Evolutionary conservation across 768 basidiomycete genomes (phyloP).

Genomic region (Pisolithus albus): DNA sequence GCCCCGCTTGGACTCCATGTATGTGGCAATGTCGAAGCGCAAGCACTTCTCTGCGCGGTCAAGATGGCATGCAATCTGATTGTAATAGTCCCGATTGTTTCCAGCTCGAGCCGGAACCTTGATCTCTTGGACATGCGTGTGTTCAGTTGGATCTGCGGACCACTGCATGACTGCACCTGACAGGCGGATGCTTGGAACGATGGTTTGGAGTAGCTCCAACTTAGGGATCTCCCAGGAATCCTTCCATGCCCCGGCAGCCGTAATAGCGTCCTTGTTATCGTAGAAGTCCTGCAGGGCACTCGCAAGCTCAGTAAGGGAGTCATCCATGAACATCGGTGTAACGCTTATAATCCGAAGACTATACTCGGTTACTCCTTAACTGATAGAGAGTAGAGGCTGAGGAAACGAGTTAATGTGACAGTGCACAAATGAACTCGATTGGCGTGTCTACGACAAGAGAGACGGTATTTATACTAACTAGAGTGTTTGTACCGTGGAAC

Average conservation of each 20-base stretch:
- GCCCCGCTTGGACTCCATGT: background rate
- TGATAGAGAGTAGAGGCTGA: no score
- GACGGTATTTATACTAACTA: no score
- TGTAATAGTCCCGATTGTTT: conserved; percentile 2
- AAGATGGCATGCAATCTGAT: background rate
- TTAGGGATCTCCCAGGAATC: conserved; percentile 5
- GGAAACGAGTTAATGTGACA: no score
- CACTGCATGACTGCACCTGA: conserved; percentile 4
- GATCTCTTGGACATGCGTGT: background rate
- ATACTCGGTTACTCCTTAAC: no score
- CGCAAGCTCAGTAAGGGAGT: conserved; percentile 10
- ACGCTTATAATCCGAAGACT: no score
- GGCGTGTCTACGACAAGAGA: no score
- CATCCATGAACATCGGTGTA: conserved; percentile 20
- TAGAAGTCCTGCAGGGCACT: conserved; percentile 27
- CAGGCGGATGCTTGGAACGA: background rate
- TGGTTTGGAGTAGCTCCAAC: conserved; percentile 5
- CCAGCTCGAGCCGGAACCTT: conserved; percentile 1
- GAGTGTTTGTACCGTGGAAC: no score
- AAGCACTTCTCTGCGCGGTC: background rate
- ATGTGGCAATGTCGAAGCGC: background rate
- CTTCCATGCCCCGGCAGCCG: conserved; percentile 18
- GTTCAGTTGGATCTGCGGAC: conserved; percentile 5
- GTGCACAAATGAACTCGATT: no score
- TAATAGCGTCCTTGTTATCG: conserved; percentile 26